Percentiles rank a stretch among this genome's conserved stretches.
These are phyloP conservation scores for Phytophthora syringae DNA, from an alignment of 352 stramenopile genomes.

Conservation along the genomic window DNA sequence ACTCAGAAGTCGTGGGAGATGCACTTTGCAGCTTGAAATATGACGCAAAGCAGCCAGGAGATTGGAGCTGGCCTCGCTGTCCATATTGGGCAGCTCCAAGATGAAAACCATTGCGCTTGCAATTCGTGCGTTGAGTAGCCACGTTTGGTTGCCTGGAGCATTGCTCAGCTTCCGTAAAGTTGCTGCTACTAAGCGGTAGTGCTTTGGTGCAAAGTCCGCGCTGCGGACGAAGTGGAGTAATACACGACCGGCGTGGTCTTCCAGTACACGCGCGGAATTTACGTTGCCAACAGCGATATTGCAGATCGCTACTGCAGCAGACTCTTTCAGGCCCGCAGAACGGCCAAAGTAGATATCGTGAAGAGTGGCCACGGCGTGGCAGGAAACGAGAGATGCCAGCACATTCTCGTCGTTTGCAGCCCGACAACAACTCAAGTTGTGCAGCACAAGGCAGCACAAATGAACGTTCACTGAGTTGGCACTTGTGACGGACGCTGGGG, in stretches of 20 bases:
- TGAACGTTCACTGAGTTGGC: slow-evolving; percentile 37
- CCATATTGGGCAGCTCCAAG: slow-evolving; percentile 35
- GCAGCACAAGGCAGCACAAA: slow-evolving; percentile 70
- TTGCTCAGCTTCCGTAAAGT: slow-evolving; percentile 69
- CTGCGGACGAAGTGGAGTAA: slow-evolving; percentile 67
- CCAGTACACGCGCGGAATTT: slow-evolving; percentile 66
- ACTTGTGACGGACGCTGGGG: not conserved
- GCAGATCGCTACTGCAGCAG: slow-evolving; percentile 58
- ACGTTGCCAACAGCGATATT: slow-evolving; percentile 73
- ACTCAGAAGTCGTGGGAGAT: slow-evolving; percentile 50
- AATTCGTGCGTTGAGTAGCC: slow-evolving; percentile 52
- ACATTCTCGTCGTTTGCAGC: slow-evolving; percentile 23
- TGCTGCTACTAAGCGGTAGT: slow-evolving; percentile 53
- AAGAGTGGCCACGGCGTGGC: slow-evolving; percentile 48
- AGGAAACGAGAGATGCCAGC: slow-evolving; percentile 61
- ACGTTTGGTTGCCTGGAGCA: slow-evolving; percentile 65
- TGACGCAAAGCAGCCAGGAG: slow-evolving; percentile 54
- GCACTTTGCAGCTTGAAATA: slow-evolving; percentile 53
- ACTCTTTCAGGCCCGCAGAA: slow-evolving; percentile 60
- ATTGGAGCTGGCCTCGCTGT: slow-evolving; percentile 47
- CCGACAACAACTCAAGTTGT: slow-evolving; percentile 74
- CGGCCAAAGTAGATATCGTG: slow-evolving; percentile 56
- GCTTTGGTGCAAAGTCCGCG: slow-evolving; percentile 39
- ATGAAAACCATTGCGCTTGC: slow-evolving; percentile 57
- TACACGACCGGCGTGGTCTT: slow-evolving; percentile 54